Evolutionary conservation across 768 basidiomycete species (phyloP), one percentile per base, ranked within the genome.

Genomic region (Mycena rosella): DNA sequence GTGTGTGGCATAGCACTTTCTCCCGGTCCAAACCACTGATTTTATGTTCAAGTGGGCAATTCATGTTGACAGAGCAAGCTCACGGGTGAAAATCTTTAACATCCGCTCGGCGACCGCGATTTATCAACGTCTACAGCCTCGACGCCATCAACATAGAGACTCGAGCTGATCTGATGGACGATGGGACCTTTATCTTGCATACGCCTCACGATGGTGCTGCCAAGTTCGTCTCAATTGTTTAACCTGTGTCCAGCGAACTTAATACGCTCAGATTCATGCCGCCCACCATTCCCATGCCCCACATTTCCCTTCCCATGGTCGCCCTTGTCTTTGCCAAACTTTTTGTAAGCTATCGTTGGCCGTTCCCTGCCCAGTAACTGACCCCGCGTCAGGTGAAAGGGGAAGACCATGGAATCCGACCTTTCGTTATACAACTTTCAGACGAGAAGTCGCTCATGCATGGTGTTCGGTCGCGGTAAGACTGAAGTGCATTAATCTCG

Each of bases 111-210:
- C 30, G 27, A 5, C 18, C 7, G 44, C 18, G 27, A 40, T 27
- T 38, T 17, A 15, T 38, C 9, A 36, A 48, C 8, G n/a, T 27
- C 27, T 6, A 42, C 10, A 60, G 76, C 2, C 68, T 79, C 10
- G 76, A 78, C 51, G 73, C 69, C 14, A 18, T 69, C 36, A 70
- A 73, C 57, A 26, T 77, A 11, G 76, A 76, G 65, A 78, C 77
- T 14, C 76, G 78, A 2, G 79, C 80, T 11, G 80, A 77, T 7
- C 68, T 78, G 34, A 69, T 76, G 1, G 74, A 77, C 5, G 72
- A 75, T 64, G 24, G 77, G 65, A 29, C 70, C 78, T 78, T 0
- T 76, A 76, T 76, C 14, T 51, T 73, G 36, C 54, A 65, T 40
- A 65, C 67, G 11, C 67, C 67, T 24, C 22, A 65, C 32, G 54